These are phyloP conservation scores for Backusella tarrabulga DNA, from an alignment of 192 early-diverging fungal species.

Conservation along the genomic window DNA sequence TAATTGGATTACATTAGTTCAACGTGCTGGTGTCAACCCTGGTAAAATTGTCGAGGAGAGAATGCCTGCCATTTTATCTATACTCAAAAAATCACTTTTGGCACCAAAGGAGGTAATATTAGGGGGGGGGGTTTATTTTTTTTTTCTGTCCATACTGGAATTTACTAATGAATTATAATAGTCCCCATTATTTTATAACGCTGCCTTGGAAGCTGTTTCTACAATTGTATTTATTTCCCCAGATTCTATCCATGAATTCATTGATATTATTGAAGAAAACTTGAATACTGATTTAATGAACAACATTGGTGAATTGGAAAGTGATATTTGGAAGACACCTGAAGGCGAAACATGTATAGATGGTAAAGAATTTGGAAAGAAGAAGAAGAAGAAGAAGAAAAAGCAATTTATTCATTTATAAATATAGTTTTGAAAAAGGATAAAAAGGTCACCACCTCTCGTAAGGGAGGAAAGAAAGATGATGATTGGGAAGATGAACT, in stretches of 20 bases:
- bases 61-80: constrained; percentile 41
- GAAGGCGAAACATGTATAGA: constrained; percentile 69
- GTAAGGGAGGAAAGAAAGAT: constrained; percentile 58
- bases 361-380: constrained; percentile 24
- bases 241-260: constrained; percentile 47
- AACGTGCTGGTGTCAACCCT: constrained; percentile 69
- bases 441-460: constrained; percentile 46
- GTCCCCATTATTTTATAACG: constrained; percentile 56
- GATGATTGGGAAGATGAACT: constrained; percentile 81
- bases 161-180: not conserved
- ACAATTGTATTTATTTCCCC: constrained; percentile 63
- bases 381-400: not conserved
- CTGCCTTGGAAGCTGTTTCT: constrained; percentile 61
- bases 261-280: constrained; percentile 45
- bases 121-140: no score
- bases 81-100: constrained; percentile 42
- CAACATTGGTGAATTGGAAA: constrained; percentile 56
- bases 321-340: constrained; percentile 69
- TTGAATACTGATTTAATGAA: constrained; percentile 50
- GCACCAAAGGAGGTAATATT: constrained; percentile 31
- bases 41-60: constrained; percentile 54
- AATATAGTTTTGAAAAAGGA: constrained; percentile 52
- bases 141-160: not conserved
- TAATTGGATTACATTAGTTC: constrained; percentile 84
- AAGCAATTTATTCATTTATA: not conserved